Evolutionary conservation across 2,329 filamentous ascomycete genomes (phyloP), one percentile per base, ranked within the genome.

Genomic region (Fusarium anthophilum): DNA sequence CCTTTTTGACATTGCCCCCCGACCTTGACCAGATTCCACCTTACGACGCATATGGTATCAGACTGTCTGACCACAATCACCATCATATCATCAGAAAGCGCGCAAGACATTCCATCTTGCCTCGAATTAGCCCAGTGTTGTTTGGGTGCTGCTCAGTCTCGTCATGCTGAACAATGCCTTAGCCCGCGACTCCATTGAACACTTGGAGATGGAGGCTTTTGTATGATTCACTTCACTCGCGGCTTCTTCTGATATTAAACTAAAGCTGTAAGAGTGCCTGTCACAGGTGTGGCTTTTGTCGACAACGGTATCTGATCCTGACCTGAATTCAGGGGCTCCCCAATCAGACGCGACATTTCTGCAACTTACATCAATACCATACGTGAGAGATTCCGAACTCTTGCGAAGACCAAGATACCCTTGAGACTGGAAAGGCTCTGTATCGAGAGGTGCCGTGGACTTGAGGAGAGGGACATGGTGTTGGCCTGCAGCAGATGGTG

Each of bases 371-470:
- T 22, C 10, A 15, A n/a, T 18, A 1, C 8, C 2, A 12, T 3
- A 6, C 24, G 15, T 6, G 6, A 18, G 3, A 20, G 11, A 6
- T 5, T 4, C 3, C 5, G 2, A 18, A 24, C 1, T 0, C 7
- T n/a, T 15, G 0, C 10, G 2, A 18, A 13, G 1, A 8, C 8
- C 11, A 8, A 3, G 4, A 0, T 18, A 4, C 15, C 10, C 4
- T 13, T 2, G 2, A 17, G 2, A 3, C 2, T n/a, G 15, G 5
- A 28, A 3, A 39, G 0, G 0, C 8, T 26, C 5, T 18, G 6
- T 17, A 28, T 28, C 8, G 1, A 1, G 35, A 6, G 24, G 5
- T 1, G 10, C 0, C 0, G 6, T 26, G 8, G 4, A 5, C 6
- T 4, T 14, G 4, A 2, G 2, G 6, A 28, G 24, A 8, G 20